Evolutionary conservation across 257 asterid species (phyloP).

Genomic region (Solanum gandarillasii): DNA sequence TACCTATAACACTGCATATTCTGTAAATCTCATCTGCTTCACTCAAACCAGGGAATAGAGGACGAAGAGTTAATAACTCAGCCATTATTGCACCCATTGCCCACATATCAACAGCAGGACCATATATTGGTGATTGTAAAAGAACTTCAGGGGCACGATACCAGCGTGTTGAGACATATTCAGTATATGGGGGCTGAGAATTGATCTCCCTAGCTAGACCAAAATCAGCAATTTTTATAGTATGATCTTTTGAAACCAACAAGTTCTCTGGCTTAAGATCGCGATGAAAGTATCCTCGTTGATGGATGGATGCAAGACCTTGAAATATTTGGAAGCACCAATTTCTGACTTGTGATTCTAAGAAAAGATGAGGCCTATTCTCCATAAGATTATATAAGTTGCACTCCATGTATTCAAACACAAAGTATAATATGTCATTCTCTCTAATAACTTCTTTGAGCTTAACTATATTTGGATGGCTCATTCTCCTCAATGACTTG

Average conservation of each 20-base stretch:
- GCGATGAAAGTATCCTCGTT: slow-evolving; percentile 91
- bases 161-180: slow-evolving; percentile 97
- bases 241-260: slow-evolving; percentile 72
- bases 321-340: slow-evolving; percentile 98
- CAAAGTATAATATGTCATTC: slow-evolving; percentile 70
- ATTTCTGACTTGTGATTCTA: slow-evolving; percentile 67
- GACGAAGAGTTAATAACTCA: slow-evolving; percentile 70
- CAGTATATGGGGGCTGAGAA: slow-evolving; percentile 87
- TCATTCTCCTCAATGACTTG: slow-evolving; percentile 93
- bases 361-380: slow-evolving; percentile 49
- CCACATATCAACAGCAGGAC: slow-evolving; percentile 97
- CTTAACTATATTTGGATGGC: slow-evolving; percentile 79
- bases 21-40: slow-evolving; percentile 90
- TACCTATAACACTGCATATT: slow-evolving; percentile 74
- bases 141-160: slow-evolving; percentile 98
- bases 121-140: slow-evolving; percentile 73
- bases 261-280: slow-evolving; percentile 98
- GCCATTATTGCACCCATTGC: slow-evolving; percentile 99
- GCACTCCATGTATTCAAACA: slow-evolving; percentile 86
- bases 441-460: slow-evolving; percentile 88
- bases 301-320: slow-evolving; percentile 87
- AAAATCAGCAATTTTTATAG: slow-evolving; percentile 84
- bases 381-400: slow-evolving; percentile 87
- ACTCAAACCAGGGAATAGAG: slow-evolving; percentile 37
- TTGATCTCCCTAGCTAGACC: slow-evolving; percentile 94